Base-by-base conservation (phyloP, 306 rosid species). In the Castanea sativa region DNA sequence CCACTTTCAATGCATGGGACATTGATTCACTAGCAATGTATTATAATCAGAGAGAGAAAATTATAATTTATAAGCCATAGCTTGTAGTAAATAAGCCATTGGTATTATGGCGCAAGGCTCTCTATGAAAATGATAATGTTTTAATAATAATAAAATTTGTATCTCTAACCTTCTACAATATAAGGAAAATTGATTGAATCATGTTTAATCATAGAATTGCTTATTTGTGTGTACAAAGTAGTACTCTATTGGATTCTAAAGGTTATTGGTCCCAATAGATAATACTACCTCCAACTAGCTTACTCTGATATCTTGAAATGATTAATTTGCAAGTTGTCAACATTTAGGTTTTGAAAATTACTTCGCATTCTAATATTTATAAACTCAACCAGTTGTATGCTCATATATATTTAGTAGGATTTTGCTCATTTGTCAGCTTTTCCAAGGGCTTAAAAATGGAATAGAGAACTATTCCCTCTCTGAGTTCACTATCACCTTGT, bases 321-420 rank as follows among this genome's bases (percentile, higher is more conserved):
- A 29, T 60, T 33, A 23, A 88, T 82, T 52, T 88, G 90, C 59
- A 89, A 25, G 57, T 85, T 89, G 5, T 85, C 92, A 5, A 7
- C 87, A 35, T 88, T 74, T 1, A 77, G 79, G 61, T 93, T 88
- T 85, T 79, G 45, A 52, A 81, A 89, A 38, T 86, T 88, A 51
- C 87, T 75, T 21, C 19, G 49, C 49, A 12, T 75, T 79, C 89
- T 83, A 73, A 11, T 76, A 18, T 72, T 51, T 5, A 76, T 56
- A 30, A 82, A 92, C 85, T 87, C 89, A 9, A 92, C 91, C 88
- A 87, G 33, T n/a, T 83, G 84, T 86, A 89, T 14, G 90, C 74
- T 74, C 78, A 25, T 25, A 1, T 25, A 2, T 29, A 90, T 73
- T 78, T 90, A 4, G 86, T 20, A 23, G 89, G 90, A 56, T 79